Conservation (phyloP, 75 land plant species). For the Pseudotsuga menziesii region DNA sequence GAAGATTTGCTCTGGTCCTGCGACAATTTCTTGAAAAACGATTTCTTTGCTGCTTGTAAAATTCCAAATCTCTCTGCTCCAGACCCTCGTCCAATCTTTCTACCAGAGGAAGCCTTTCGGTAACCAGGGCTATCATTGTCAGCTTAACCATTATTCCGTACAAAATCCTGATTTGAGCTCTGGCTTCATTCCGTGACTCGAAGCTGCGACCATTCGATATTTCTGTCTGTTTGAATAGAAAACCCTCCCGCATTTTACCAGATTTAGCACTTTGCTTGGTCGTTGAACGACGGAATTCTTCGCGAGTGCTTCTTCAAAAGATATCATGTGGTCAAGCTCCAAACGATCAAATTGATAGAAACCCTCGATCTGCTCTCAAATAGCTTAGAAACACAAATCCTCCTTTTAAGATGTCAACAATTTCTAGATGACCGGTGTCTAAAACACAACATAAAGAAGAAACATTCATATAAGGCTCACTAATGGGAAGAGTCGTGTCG, state of each 20-base stretch:
- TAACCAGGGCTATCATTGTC: slow-evolving; percentile 94
- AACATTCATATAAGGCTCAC: too few relatives aligned
- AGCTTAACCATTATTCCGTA: slow-evolving; percentile 79
- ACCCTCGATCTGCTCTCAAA: too few relatives aligned
- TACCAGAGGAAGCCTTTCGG: slow-evolving; percentile 93
- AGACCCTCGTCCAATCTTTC: slow-evolving; percentile 94
- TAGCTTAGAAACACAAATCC: too few relatives aligned
- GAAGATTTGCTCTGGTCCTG: slow-evolving; percentile 80
- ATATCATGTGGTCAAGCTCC: too few relatives aligned
- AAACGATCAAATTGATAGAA: too few relatives aligned
- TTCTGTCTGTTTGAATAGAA: neutral
- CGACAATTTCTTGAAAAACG: slow-evolving; percentile 84
- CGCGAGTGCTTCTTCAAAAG: too few relatives aligned
- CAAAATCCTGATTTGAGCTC: too few relatives aligned
- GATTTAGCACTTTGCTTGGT: neutral
- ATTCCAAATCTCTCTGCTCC: slow-evolving; percentile 77
- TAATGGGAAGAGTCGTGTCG: too few relatives aligned
- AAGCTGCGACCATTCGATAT: neutral
- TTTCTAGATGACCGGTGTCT: too few relatives aligned
- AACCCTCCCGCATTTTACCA: neutral
- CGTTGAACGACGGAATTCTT: too few relatives aligned
- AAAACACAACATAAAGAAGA: too few relatives aligned
- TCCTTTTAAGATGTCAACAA: too few relatives aligned
- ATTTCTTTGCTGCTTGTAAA: slow-evolving; percentile 91
- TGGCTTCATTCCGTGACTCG: neutral